phyloP scores from a whole-genome alignment of 2,329 filamentous ascomycete genomes.

The Xylaria polymorpha region DNA sequence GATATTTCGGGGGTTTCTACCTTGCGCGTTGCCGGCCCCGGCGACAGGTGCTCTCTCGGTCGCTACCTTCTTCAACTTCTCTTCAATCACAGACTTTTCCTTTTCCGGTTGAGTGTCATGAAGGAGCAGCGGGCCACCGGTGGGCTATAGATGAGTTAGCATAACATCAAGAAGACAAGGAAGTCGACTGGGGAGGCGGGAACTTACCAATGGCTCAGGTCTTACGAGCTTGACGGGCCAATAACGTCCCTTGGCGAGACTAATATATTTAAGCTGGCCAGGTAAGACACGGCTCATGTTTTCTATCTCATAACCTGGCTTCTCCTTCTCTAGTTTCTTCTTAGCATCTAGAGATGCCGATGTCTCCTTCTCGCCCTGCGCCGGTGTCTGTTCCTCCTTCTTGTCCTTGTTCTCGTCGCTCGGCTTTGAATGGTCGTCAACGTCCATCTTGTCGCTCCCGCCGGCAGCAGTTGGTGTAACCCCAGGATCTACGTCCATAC shows the following conservation, averaged over 20 bases:
- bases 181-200: constrained; percentile 6
- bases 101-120: constrained; percentile 84
- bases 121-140: constrained; percentile 92
- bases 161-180: constrained; percentile 21
- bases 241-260: constrained; percentile 89
- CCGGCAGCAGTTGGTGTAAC: constrained; percentile 74
- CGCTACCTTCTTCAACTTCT: constrained; percentile 87
- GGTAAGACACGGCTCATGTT: constrained; percentile 98
- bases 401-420: constrained; percentile 69
- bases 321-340: constrained; percentile 96
- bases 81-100: constrained; percentile 83
- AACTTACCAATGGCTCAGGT: constrained; percentile 68
- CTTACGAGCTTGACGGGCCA: constrained; percentile 77
- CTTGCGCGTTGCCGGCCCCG: constrained; percentile 46
- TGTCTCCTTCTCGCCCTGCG: constrained; percentile 67
- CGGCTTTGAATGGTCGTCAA: constrained; percentile 71
- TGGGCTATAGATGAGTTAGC: constrained; percentile 73
- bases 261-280: constrained; percentile 93
- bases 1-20: constrained; percentile 47
- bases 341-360: constrained; percentile 69
- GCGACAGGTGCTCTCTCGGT: constrained; percentile 71
- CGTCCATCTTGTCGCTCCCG: constrained; percentile 87
- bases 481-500: constrained; percentile 91
- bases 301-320: constrained; percentile 93
- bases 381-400: constrained; percentile 64